Base-by-base conservation (phyloP, 2,329 filamentous ascomycete genomes). In the Aspergillus felis region DNA sequence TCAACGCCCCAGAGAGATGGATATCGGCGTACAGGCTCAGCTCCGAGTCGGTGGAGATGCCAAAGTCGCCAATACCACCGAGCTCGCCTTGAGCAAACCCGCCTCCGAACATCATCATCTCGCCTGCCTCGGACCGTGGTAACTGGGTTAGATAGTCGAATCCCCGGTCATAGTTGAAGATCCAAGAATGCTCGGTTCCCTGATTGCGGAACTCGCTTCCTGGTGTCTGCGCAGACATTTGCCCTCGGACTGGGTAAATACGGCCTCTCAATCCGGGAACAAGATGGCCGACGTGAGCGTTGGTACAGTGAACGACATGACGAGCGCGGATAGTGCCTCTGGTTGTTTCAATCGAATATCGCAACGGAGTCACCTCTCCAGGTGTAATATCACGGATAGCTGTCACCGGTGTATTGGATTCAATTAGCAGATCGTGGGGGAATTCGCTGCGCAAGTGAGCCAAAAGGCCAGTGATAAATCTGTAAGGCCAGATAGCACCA, bases 241-340 rank as follows among this genome's bases (percentile, higher is more conserved):
- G 71, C 0, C 76, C 76, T 4, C 75, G 70, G 1, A 74, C 59
- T 0, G 76, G 74, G 51, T 71, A 76, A 5, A 79, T 56, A 8
- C 66, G 65, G 7, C 76, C 76, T 4, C 69, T 64, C 3, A 80
- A 64, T 0, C 62, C 76, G 0, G 83, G 82, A 2, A 86, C 64
- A 1, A 86, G 76, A 52, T 83, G 78, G 0, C 78, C 68, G 0
- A 80, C 75, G 60, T 81, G 81, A 4, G 74, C 82, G 59, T 87
- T 86, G 1, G 83, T 87, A 7, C 82, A 81, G 60, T 87, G 82
- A 2, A 87, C 74, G 1, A 87, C 72, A 53, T 86, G 79, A 0
- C 73, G 71, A 7, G 82, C 74, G 3, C 64, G 67, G 35, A 86
- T 73, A 0, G 46, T 61, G 2, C 82, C 82, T 6, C 78, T 71